phyloP scores from a whole-genome alignment of 1,284 basidiomycete genomes.

The Cutaneotrichosporon sp. region DNA sequence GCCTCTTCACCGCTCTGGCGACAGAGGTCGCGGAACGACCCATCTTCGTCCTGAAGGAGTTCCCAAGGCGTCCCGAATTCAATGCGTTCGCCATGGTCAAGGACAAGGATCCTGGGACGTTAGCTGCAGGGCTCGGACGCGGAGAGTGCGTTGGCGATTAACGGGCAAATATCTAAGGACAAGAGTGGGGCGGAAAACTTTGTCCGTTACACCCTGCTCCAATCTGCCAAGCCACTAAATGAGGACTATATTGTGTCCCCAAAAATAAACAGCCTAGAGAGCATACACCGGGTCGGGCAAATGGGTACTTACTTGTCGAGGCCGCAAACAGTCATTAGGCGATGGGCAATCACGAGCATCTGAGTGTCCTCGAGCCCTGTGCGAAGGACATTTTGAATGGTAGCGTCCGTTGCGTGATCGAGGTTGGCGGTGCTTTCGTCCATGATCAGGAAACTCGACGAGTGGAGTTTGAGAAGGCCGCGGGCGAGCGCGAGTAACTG shows the following conservation, averaged over 20 bases:
- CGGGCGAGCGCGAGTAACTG: constrained; percentile 55
- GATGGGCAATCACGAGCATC: constrained; percentile 51
- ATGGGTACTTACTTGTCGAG: constrained; percentile 45
- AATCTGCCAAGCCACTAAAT: too few relatives aligned
- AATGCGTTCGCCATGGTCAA: constrained; percentile 50
- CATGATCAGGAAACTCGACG: constrained; percentile 53
- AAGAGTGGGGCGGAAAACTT: too few relatives aligned
- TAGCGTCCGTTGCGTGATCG: constrained; percentile 49
- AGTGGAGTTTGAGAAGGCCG: constrained; percentile 51
- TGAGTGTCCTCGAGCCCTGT: constrained; percentile 46
- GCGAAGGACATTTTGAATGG: constrained; percentile 49
- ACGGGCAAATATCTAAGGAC: too few relatives aligned
- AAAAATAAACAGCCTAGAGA: too few relatives aligned
- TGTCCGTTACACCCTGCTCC: too few relatives aligned
- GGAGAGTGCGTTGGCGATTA: too few relatives aligned
- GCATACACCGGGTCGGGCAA: too few relatives aligned
- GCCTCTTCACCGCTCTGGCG: constrained; percentile 48
- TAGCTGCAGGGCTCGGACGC: background rate
- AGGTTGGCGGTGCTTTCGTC: constrained; percentile 54
- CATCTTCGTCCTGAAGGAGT: constrained; percentile 45
- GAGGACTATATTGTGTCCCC: too few relatives aligned
- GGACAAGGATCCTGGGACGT: constrained; percentile 49
- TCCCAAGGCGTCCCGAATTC: constrained; percentile 52
- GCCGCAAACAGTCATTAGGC: constrained; percentile 51
- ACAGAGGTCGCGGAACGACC: constrained; percentile 47